These are phyloP conservation scores for Parasitella parasitica DNA, from an alignment of 371 early-diverging fungal genomes.

Conservation along the genomic window DNA sequence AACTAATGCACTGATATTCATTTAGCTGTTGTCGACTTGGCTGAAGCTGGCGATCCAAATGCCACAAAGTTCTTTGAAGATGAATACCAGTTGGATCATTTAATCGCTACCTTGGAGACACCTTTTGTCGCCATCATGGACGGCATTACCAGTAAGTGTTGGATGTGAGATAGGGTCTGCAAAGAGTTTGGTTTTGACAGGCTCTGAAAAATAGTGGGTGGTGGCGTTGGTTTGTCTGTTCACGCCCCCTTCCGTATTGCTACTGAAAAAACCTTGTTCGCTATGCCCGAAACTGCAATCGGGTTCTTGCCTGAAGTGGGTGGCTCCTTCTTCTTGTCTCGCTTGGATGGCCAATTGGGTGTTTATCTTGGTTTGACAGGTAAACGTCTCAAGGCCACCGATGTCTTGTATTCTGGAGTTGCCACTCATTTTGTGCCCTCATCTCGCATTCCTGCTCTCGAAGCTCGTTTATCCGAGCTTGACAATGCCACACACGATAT, in stretches of 20 bases:
- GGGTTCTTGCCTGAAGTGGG: conserved; percentile 98
- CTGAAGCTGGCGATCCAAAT: conserved; percentile 41
- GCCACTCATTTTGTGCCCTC: conserved; percentile 97
- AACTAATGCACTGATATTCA: background rate
- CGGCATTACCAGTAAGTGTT: conserved; percentile 89
- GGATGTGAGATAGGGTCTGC: background rate
- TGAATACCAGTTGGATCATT: conserved; percentile 93
- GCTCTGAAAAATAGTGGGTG: conserved; percentile 76
- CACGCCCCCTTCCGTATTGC: conserved; percentile 96
- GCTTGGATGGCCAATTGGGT: conserved; percentile 93
- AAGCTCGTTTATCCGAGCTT: conserved; percentile 82
- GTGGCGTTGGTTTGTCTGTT: conserved; percentile 94
- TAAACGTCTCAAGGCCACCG: conserved; percentile 73
- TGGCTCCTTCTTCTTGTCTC: conserved; percentile 91
- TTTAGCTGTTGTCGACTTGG: conserved; percentile 48
- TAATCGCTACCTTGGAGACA: conserved; percentile 83
- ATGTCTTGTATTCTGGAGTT: conserved; percentile 88
- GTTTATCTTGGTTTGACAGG: conserved; percentile 94
- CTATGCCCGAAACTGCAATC: conserved; percentile 96
- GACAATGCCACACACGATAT: conserved; percentile 76
- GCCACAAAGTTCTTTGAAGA: conserved; percentile 85
- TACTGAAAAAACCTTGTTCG: conserved; percentile 90
- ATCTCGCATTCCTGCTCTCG: conserved; percentile 77
- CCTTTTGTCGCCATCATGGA: conserved; percentile 89
- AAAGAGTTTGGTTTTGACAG: background rate